These are phyloP conservation scores for Auricularia cornea DNA, from an alignment of 768 basidiomycete species.

Conservation along the genomic window DNA sequence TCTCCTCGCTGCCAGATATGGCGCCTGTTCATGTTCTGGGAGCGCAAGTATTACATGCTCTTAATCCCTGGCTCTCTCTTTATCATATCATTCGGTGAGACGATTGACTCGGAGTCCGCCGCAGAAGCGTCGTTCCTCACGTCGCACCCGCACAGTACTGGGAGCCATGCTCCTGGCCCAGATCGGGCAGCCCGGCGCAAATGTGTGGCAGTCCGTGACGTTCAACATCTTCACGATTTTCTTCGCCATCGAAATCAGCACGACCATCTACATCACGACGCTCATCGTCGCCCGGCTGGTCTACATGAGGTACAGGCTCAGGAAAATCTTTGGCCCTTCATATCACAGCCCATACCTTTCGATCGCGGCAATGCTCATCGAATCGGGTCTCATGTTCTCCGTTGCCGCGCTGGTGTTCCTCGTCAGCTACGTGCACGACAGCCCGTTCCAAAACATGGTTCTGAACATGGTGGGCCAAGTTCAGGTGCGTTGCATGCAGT, in stretches of 20 bases:
- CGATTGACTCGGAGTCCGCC: neutral
- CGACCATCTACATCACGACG: slow-evolving; percentile 27
- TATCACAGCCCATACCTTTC: slow-evolving; percentile 9
- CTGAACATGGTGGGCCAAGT: slow-evolving; percentile 24
- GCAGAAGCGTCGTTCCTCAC: no score
- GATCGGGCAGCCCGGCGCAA: neutral
- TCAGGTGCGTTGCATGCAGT: slow-evolving; percentile 10
- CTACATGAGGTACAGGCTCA: slow-evolving; percentile 16
- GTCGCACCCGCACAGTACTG: neutral
- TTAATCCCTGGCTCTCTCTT: neutral
- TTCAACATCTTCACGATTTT: neutral
- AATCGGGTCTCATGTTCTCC: slow-evolving; percentile 26
- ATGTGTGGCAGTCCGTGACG: neutral
- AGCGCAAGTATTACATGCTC: neutral
- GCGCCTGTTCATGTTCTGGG: neutral
- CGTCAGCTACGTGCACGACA: slow-evolving; percentile 18
- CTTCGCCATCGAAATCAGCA: slow-evolving; percentile 16
- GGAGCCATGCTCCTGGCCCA: neutral
- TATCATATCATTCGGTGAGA: neutral
- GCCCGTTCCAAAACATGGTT: slow-evolving; percentile 24
- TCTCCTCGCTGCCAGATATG: neutral
- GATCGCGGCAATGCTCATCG: slow-evolving; percentile 23
- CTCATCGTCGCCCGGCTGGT: slow-evolving; percentile 25
- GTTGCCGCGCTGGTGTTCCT: slow-evolving; percentile 23
- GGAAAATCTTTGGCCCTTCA: neutral